Base-by-base conservation (phyloP, 108 stramenopile genomes). In the Discostella pseudostelligera region DNA sequence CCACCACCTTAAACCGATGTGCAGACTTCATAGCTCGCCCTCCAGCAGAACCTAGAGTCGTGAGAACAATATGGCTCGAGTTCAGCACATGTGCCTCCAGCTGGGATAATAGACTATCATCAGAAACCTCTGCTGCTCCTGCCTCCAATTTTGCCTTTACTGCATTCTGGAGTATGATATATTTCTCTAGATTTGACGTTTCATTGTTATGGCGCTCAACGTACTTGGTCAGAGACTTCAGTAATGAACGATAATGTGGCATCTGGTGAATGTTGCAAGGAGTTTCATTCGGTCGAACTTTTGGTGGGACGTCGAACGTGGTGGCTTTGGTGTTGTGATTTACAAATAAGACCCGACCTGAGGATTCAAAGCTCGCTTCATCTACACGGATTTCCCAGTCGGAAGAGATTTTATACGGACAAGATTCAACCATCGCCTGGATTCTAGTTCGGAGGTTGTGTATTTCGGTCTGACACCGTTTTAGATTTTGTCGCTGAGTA, bases 21-120 rank as follows among this genome's bases (percentile, higher is more conserved):
- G 64, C 67, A 47, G 63, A 77, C 67, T 62, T 63, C 63, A 74
- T 56, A 45, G 50, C 65, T 39, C 64, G 67, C 1, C 79, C 64
- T 0, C 88, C 93, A 50, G 81, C 70, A 19, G 81, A 82, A 37
- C 88, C 88, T 9, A 96, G 74, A 20, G 96, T 97, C 21, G 88
- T 86, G 47, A 92, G 87, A 4, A 93, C 81, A 35, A 95, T 78
- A 46, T 93, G 87, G 8, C 77, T 79, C 17, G 69, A 57, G 60
- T 87, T 86, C 56, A 91, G 56, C 10, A 89, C 26, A 50, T 78
- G 66, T 24, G 56, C 66, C 40, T 81, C 82, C 13, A 89, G 32
- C 25, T 56, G 45, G 20, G 53, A 13, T 24, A 37, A 44, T 19
- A 44, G 35, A 37, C 43, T 13, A 20, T 65, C 55, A 13, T 65